Base-by-base conservation (phyloP, 805 yeast genomes). In the Kuraishia capsulata region DNA sequence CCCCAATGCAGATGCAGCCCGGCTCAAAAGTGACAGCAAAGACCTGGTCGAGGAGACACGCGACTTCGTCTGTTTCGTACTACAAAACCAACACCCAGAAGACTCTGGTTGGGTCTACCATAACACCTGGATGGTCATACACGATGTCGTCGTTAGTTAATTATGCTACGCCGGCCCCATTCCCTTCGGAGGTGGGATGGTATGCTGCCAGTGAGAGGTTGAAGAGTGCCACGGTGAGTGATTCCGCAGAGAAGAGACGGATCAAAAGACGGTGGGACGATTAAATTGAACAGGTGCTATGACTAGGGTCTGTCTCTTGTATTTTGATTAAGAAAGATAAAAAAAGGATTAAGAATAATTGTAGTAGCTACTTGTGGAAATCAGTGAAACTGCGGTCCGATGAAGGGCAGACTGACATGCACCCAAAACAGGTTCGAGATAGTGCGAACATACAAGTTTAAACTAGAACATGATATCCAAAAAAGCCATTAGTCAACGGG, bases 1-100 rank as follows among this genome's bases (percentile, higher is more conserved):
- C 97, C 1, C 96, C 97, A 38, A 86, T 88, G 96, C 97, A 89
- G 62, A 56, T 67, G 42, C 96, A 87, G 60, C 97, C 98, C 4
- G 84, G 81, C 3, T 52, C 82, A 1, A 62, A 61, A 8, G 73
- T 87, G 20, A 83, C 95, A 1, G 73, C 66, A 29, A 68, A 81
- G 8, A 59, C 79, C 3, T 81, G 89, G 80, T 55, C 81, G 9
- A 70, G 78, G 47, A 66, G 76, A 46, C 79, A 60, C 55, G 77
- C 90, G 14, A 73, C 95, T 1, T 74, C 86, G 39, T 65, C 83
- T 0, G 83, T 73, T 39, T 71, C 84, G 0, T 73, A 73, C 49
- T 87, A 67, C 60, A 48, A 74, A 10, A 61, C 83, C 1, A 30
- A 59, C 21, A 51, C 61, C 14, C 48, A 59, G 2, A 56, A 72